Evolutionary conservation across 495 filamentous ascomycete species (phyloP), one percentile per base, ranked within the genome.

Genomic region (Mycothermus thermophilus): DNA sequence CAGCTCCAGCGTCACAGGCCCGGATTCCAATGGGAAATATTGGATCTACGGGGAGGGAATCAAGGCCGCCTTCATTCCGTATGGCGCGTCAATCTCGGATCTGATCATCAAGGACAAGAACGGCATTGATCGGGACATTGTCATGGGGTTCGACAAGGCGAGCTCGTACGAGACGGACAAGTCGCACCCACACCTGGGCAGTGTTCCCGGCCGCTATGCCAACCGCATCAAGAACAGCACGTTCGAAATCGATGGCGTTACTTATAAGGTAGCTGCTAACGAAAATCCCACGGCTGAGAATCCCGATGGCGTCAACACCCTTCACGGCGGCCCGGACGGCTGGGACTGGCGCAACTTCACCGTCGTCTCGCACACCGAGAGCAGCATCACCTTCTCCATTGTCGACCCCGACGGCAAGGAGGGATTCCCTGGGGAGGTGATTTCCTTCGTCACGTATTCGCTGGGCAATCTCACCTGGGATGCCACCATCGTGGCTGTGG

Each of bases 201-300:
- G 75, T 5, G 70, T 83, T n/a, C 78, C 75, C 4, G 83, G 83
- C 23, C 77, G 82, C 12, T 88, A 87, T 48, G 82, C 81, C 27
- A 88, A 93, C 57, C 76, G 80, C 21, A 93, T 90, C 59, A 83
- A 79, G 66, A 90, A 90, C 55, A 75, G 74, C 42, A 80, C 73
- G 7, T 93, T 90, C 48, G 66, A 64, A 38, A 69, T 88, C 39
- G 77, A 83, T 32, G 78, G 72, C 15, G 44, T 43, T 10, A 63
- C 54, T 0, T 88, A 78, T 47, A 67, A 85, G 39, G 60, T 83
- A 27, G 52, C 65, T 2, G 34, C 75, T 22, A 90, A 88, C 55
- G 83, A 93, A 49, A 73, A 90, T 34, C 59, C 60, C 12, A 68
- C 66, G 1, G 14, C 42, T 7, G 50, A 43, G 0, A 41, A 57